phyloP scores from a whole-genome alignment of 441 rosid genomes.

The Adansonia madagascariensis region DNA sequence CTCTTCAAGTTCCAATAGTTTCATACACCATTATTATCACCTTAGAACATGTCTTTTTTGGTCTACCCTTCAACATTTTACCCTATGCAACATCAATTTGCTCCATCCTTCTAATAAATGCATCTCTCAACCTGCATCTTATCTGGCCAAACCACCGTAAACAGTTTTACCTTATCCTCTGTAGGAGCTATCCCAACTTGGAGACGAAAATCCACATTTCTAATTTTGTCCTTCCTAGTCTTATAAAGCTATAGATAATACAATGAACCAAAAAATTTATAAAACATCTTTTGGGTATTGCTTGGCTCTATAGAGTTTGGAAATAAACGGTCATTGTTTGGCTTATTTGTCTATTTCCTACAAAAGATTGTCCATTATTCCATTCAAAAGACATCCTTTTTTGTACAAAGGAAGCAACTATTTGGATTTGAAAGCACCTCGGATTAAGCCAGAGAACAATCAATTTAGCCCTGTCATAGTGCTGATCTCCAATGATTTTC shows the following conservation, averaged over 20 bases:
- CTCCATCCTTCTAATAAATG: not conserved
- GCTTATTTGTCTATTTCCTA: not conserved
- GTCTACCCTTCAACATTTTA: not conserved
- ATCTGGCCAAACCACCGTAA: not conserved
- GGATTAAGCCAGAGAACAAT: not conserved
- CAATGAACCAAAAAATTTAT: not conserved
- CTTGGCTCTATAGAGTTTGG: not conserved
- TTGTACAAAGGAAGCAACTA: not conserved
- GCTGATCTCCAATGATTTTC: not conserved
- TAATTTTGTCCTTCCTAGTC: not conserved
- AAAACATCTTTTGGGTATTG: not conserved
- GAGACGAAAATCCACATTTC: not conserved
- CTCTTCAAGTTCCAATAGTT: slow-evolving; percentile 1
- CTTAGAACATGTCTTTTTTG: not conserved
- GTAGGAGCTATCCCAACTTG: not conserved
- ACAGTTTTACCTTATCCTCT: not conserved
- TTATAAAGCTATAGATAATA: not conserved
- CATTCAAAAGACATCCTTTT: not conserved
- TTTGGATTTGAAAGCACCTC: not conserved
- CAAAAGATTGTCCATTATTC: not conserved
- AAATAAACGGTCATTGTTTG: not conserved
- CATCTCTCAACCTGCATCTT: not conserved
- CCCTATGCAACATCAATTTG: not conserved
- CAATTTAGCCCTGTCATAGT: not conserved
- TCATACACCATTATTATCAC: not conserved